A percentile compares a stretch with the other conserved stretches of the same genome.
Evolutionary conservation across 495 filamentous ascomycete species (phyloP).

Genomic region (Rhizodiscina lignyota): DNA sequence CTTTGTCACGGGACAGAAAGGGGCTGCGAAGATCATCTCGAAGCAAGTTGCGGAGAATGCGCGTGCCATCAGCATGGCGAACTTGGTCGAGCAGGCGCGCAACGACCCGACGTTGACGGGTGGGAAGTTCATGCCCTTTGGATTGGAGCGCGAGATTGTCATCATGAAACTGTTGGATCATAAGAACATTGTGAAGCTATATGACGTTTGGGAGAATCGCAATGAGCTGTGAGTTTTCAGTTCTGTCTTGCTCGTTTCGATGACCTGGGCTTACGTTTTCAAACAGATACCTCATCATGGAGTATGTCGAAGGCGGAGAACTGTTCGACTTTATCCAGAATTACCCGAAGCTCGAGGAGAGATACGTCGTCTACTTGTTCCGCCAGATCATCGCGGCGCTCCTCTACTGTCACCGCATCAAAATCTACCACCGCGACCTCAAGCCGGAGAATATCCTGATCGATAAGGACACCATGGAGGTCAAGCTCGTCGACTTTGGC

Average conservation of each 20-base stretch:
- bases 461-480: constrained; percentile 39
- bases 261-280: neutral
- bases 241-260: neutral
- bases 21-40: constrained; percentile 86
- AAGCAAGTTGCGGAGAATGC: constrained; percentile 54
- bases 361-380: constrained; percentile 69
- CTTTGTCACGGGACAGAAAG: constrained; percentile 51
- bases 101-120: constrained; percentile 10
- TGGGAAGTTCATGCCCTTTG: constrained; percentile 55
- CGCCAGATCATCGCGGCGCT: constrained; percentile 87
- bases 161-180: constrained; percentile 95
- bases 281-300: constrained; percentile 85
- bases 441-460: constrained; percentile 96
- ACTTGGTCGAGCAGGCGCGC: constrained; percentile 28
- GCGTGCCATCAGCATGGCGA: constrained; percentile 59
- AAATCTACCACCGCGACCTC: constrained; percentile 88
- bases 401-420: constrained; percentile 79
- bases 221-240: constrained; percentile 61
- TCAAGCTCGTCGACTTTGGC: constrained; percentile 94
- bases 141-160: constrained; percentile 80
- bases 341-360: constrained; percentile 50
- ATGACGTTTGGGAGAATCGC: constrained; percentile 93
- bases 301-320: constrained; percentile 83
- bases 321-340: constrained; percentile 66
- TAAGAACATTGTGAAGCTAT: constrained; percentile 76